Conservation (phyloP, 1,284 basidiomycete genomes). For the Anthracocystis panici-leucophaei region DNA sequence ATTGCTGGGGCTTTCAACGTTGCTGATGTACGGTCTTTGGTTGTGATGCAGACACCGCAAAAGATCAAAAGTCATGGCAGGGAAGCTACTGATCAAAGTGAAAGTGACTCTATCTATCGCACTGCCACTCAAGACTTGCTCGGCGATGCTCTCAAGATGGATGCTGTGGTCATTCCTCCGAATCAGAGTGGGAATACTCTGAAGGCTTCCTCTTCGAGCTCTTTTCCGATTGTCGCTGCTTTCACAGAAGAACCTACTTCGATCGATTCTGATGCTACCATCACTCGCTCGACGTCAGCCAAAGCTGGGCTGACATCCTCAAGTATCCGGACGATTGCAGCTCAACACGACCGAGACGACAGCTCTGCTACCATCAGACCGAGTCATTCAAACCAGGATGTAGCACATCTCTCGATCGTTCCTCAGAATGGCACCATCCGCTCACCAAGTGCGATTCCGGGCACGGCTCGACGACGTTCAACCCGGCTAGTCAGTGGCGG, state of each 20-base stretch:
- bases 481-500: slow-evolving; percentile 17
- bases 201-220: slow-evolving; percentile 15
- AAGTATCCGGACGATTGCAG: not conserved
- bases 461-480: slow-evolving; percentile 22
- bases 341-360: slow-evolving; percentile 41
- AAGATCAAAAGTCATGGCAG: not conserved
- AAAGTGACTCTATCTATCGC: slow-evolving; percentile 21
- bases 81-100: slow-evolving; percentile 19
- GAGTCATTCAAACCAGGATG: slow-evolving; percentile 11
- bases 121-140: slow-evolving; percentile 33
- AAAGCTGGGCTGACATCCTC: slow-evolving; percentile 17
- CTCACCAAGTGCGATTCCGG: not conserved
- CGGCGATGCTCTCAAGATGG: slow-evolving; percentile 51
- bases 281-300: slow-evolving; percentile 26
- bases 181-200: slow-evolving; percentile 3
- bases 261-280: slow-evolving; percentile 23
- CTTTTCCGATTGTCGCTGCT: not conserved
- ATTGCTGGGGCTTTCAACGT: slow-evolving; percentile 32
- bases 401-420: not conserved
- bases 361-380: slow-evolving; percentile 49
- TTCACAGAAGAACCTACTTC: slow-evolving; percentile 6
- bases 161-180: slow-evolving; percentile 39
- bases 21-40: slow-evolving; percentile 24
- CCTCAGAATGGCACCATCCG: not conserved
- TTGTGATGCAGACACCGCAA: slow-evolving; percentile 7